Conservation (phyloP, 1,284 basidiomycete genomes). For the Gomphus bonarii region DNA sequence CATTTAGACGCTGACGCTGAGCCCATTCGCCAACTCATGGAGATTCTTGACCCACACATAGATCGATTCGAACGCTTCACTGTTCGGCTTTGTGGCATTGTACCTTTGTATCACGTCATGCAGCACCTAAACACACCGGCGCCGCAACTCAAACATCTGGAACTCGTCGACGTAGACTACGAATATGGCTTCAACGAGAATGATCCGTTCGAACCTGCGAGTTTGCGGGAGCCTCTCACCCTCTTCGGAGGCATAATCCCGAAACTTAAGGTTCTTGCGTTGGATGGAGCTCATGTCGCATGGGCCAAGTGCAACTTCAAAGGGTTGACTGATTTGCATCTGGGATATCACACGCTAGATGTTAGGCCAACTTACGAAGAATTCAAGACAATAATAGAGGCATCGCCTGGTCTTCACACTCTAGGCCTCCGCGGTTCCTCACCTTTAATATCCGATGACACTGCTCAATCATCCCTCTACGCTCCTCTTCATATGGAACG, state of each 20-base stretch:
- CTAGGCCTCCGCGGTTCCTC: constrained; percentile 5
- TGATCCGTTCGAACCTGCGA: background rate
- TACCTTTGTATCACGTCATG: constrained; percentile 1
- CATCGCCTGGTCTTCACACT: background rate
- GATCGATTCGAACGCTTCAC: constrained; percentile 2
- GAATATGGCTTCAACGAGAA: constrained; percentile 1
- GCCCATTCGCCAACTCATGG: background rate
- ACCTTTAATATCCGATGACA: constrained; percentile 1
- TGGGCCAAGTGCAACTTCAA: constrained; percentile 6
- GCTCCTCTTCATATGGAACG: background rate
- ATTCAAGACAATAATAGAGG: constrained; percentile 4
- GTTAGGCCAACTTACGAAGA: constrained; percentile 6
- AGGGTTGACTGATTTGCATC: background rate
- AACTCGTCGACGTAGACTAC: constrained; percentile 6
- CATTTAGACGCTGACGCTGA: background rate
- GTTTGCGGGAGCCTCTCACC: constrained; percentile 3
- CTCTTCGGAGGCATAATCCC: constrained; percentile 5
- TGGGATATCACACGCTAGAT: constrained; percentile 8
- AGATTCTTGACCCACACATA: background rate
- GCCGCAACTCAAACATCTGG: constrained; percentile 5
- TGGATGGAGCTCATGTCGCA: constrained; percentile 7
- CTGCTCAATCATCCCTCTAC: background rate
- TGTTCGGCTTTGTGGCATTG: background rate
- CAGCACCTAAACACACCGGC: background rate
- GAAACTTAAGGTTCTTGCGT: background rate